phyloP scores from a whole-genome alignment of 2,329 filamentous ascomycete genomes.

The Colletotrichum sp. region DNA sequence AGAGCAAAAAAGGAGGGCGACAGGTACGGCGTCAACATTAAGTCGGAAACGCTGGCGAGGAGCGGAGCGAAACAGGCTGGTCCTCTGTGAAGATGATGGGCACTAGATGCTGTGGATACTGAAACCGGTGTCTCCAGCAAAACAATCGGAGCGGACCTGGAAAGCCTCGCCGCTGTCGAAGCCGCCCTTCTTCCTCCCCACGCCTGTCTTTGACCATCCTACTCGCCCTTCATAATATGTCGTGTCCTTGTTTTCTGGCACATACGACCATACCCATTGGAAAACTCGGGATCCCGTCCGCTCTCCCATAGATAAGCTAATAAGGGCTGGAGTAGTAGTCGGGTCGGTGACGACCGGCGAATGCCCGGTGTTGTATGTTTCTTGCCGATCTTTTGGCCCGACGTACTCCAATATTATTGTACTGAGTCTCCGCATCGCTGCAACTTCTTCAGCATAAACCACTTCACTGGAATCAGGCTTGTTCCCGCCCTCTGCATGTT shows the following conservation, averaged over 20 bases:
- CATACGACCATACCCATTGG: neutral
- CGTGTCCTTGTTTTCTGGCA: accelerated
- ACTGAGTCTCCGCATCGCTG: neutral
- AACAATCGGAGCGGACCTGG: neutral
- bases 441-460: neutral
- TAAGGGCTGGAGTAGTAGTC: neutral
- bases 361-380: neutral
- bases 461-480: too few relatives aligned
- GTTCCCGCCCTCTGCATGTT: too few relatives aligned
- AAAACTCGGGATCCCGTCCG: neutral
- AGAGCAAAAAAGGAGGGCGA: neutral
- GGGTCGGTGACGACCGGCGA: neutral
- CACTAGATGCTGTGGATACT: too few relatives aligned
- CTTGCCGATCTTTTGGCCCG: neutral
- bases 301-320: neutral
- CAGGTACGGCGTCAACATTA: neutral
- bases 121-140: neutral
- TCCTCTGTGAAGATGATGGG: neutral
- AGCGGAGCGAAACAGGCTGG: neutral
- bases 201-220: neutral
- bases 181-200: neutral
- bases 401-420: neutral
- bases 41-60: too few relatives aligned
- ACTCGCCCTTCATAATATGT: neutral
- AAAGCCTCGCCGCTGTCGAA: neutral